Evolutionary conservation across 2,329 filamentous ascomycete genomes (phyloP).

Genomic region (Fusarium algeriense): DNA sequence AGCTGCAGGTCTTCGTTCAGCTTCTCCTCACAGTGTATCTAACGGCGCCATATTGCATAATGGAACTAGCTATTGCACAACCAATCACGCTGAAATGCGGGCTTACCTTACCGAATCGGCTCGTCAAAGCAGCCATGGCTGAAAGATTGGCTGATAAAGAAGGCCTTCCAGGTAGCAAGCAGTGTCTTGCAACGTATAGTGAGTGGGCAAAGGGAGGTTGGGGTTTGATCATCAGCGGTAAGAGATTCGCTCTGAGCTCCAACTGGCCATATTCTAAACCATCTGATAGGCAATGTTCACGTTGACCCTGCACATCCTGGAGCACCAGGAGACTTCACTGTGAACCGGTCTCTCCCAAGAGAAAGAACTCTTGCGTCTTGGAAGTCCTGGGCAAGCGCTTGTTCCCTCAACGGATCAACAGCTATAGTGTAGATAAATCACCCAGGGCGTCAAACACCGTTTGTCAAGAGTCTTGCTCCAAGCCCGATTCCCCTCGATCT

Average conservation of each 20-base stretch:
- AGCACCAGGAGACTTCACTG: neutral
- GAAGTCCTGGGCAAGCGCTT: neutral
- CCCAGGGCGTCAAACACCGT: neutral
- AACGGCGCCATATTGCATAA: fast-evolving
- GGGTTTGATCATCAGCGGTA: neutral
- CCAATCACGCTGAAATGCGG: neutral
- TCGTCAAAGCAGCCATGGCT: neutral
- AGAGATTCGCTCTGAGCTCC: fast-evolving
- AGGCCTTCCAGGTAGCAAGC: neutral
- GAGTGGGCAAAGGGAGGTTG: neutral
- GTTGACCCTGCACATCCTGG: neutral
- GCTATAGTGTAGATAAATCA: neutral
- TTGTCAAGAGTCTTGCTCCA: neutral
- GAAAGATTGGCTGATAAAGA: conserved; percentile 1
- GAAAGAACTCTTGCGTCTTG: neutral
- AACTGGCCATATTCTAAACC: neutral
- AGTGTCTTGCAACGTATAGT: neutral
- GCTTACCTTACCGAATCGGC: neutral
- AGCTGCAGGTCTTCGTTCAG: fast-evolving
- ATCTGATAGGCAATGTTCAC: neutral
- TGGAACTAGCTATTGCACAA: neutral
- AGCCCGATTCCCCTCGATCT: neutral
- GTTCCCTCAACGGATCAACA: neutral
- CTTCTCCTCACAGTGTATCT: neutral
- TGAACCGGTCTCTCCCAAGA: neutral